phyloP scores from a whole-genome alignment of 495 filamentous ascomycete species.

The Penicillium goetzii region DNA sequence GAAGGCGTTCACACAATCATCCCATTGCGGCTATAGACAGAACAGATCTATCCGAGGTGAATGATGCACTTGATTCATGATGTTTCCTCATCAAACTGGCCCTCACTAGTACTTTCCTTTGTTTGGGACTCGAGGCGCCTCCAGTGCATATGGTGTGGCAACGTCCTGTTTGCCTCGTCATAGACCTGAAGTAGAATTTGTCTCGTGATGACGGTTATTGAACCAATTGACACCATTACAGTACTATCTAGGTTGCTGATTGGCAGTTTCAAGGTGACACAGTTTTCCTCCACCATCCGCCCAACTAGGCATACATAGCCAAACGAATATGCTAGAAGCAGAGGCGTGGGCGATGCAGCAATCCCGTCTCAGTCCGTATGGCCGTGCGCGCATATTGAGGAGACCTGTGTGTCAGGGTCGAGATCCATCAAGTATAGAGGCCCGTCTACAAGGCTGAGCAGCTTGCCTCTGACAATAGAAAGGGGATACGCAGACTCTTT shows the following conservation, averaged over 20 bases:
- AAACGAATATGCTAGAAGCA: conserved; percentile 23
- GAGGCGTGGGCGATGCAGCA: conserved; percentile 27
- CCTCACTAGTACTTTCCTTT: not conserved
- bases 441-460: not conserved
- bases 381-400: conserved; percentile 20
- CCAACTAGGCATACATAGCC: conserved; percentile 31
- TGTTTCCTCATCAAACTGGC: not conserved
- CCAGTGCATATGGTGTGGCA: conserved; percentile 15
- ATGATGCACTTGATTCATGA: conserved; percentile 15
- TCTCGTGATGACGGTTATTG: conserved; percentile 28
- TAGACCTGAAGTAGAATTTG: conserved; percentile 15
- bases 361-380: conserved; percentile 34
- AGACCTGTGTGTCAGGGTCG: conserved; percentile 19
- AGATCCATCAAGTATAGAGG: not conserved
- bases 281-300: conserved; percentile 23
- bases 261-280: conserved; percentile 33
- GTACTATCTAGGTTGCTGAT: conserved; percentile 17
- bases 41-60: conserved; percentile 21
- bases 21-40: conserved; percentile 18
- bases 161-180: conserved; percentile 24
- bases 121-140: conserved; percentile 13
- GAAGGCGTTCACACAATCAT: conserved; percentile 20
- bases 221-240: conserved; percentile 22
- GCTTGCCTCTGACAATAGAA: not conserved
- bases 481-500: not conserved